Percentiles rank a stretch among this genome's conserved stretches.
These are phyloP conservation scores for Saturnispora silvae DNA, from an alignment of 805 yeast genomes.

Conservation along the genomic window DNA sequence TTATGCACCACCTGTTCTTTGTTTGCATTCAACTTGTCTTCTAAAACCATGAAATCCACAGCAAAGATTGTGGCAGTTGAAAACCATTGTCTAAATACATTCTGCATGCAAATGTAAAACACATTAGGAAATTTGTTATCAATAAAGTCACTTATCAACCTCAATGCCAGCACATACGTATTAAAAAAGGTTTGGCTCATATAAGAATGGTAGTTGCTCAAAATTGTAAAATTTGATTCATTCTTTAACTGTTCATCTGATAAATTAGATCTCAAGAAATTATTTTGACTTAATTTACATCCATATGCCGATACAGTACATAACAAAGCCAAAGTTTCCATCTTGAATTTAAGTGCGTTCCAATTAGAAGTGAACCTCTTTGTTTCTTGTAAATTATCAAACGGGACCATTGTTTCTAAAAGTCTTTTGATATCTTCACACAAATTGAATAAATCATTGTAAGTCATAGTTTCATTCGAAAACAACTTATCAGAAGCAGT, in stretches of 20 bases:
- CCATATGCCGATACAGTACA: not conserved
- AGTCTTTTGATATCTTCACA: slow-evolving; percentile 2
- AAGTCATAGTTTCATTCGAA: not conserved
- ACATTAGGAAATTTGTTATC: not conserved
- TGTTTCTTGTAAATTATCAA: slow-evolving; percentile 1
- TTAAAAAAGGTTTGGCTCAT: slow-evolving; percentile 5
- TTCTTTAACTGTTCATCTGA: not conserved
- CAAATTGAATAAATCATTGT: not conserved
- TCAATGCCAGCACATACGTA: not conserved
- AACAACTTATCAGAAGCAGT: slow-evolving; percentile 1
- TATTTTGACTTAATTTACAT: not conserved
- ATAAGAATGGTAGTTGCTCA: not conserved
- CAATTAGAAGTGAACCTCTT: slow-evolving; percentile 5
- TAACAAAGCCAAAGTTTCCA: slow-evolving; percentile 4
- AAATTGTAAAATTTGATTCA: not conserved
- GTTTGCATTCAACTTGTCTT: not conserved
- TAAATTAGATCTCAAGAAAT: not conserved
- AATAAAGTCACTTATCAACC: not conserved
- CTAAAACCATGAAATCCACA: not conserved
- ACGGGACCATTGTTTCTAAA: not conserved
- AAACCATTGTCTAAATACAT: not conserved
- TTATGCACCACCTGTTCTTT: not conserved
- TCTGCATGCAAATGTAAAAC: slow-evolving; percentile 2
- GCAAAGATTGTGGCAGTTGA: not conserved
- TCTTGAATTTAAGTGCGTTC: slow-evolving; percentile 5